Evolutionary conservation across 495 filamentous ascomycete genomes (phyloP).

Genomic region (Penicillium canariense): DNA sequence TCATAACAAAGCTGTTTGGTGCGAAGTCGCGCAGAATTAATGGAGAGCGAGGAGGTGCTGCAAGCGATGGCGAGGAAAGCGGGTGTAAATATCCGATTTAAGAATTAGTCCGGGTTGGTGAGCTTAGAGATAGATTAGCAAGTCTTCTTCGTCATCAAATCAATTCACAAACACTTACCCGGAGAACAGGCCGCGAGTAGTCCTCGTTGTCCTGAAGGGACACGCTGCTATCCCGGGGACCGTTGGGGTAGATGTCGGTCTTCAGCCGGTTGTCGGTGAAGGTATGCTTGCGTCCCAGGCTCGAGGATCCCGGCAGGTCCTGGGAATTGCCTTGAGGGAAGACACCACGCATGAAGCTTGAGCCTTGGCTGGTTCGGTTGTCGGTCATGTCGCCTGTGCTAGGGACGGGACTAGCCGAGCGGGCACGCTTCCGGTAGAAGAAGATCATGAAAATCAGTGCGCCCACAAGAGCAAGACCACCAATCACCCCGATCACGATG

Average conservation of each 20-base stretch:
- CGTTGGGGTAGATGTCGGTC: constrained; percentile 46
- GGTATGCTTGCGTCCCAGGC: constrained; percentile 25
- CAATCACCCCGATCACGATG: constrained; percentile 49
- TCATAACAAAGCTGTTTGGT: constrained; percentile 44
- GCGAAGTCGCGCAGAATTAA: constrained; percentile 35
- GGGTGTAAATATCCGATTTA: constrained; percentile 5
- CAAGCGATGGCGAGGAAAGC: constrained; percentile 13
- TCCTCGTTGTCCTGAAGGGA: constrained; percentile 57
- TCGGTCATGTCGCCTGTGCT: constrained; percentile 36
- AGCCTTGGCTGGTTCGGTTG: constrained; percentile 45
- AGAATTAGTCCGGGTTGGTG: constrained; percentile 51
- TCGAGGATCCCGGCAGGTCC: constrained; percentile 25
- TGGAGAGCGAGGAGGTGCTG: constrained; percentile 21
- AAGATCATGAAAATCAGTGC: constrained; percentile 43
- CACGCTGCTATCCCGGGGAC: constrained; percentile 47
- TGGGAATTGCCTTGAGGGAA: constrained; percentile 44
- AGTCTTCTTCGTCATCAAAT: neutral
- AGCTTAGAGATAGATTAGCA: constrained; percentile 39
- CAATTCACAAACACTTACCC: constrained; percentile 37
- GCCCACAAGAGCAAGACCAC: constrained; percentile 39
- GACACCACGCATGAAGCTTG: constrained; percentile 41
- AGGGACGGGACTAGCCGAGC: constrained; percentile 31
- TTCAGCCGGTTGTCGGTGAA: constrained; percentile 49
- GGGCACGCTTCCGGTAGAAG: constrained; percentile 40
- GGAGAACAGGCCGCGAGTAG: constrained; percentile 56